A percentile compares a stretch with the other conserved stretches of the same genome.
phyloP scores from a whole-genome alignment of 2,329 filamentous ascomycete genomes.

The Hymenoscyphus fructigenus region DNA sequence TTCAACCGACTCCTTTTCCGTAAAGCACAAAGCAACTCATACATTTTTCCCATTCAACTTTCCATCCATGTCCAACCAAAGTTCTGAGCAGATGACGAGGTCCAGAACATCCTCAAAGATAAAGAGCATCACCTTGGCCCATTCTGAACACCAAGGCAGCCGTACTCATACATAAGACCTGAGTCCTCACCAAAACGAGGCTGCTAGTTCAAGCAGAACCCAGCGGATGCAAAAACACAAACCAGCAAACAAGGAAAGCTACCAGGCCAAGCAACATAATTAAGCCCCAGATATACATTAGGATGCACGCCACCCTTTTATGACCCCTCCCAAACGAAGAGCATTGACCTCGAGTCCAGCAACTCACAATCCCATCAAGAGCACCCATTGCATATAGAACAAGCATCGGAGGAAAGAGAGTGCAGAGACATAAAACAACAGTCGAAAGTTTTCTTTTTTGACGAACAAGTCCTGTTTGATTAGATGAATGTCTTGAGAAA shows the following conservation, averaged over 20 bases:
- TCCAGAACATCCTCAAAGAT: slow-evolving; percentile 12
- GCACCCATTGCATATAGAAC: slow-evolving; percentile 29
- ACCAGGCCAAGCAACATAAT: slow-evolving; percentile 22
- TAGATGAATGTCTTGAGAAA: slow-evolving; percentile 22
- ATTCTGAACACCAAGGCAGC: not conserved
- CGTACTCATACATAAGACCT: not conserved
- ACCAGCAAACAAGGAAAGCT: slow-evolving; percentile 23
- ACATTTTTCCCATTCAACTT: slow-evolving; percentile 7
- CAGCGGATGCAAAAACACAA: slow-evolving; percentile 8
- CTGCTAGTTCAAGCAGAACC: not conserved
- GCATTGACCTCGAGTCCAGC: slow-evolving; percentile 30
- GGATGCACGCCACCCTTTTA: slow-evolving; percentile 27
- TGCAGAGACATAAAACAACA: slow-evolving; percentile 27
- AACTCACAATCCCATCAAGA: slow-evolving; percentile 30
- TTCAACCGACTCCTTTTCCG: not conserved
- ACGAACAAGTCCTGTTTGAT: slow-evolving; percentile 15
- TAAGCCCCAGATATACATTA: slow-evolving; percentile 24
- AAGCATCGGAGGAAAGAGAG: slow-evolving; percentile 32
- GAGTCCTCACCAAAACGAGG: not conserved
- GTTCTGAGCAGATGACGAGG: slow-evolving; percentile 6
- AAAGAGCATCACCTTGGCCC: not conserved
- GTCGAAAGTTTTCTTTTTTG: slow-evolving; percentile 28
- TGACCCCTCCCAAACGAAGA: slow-evolving; percentile 25
- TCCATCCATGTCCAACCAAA: slow-evolving; percentile 13
- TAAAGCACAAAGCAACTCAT: slow-evolving; percentile 9